Base-by-base conservation (phyloP, 805 yeast species). In the Barnettozyma wickerhamii region DNA sequence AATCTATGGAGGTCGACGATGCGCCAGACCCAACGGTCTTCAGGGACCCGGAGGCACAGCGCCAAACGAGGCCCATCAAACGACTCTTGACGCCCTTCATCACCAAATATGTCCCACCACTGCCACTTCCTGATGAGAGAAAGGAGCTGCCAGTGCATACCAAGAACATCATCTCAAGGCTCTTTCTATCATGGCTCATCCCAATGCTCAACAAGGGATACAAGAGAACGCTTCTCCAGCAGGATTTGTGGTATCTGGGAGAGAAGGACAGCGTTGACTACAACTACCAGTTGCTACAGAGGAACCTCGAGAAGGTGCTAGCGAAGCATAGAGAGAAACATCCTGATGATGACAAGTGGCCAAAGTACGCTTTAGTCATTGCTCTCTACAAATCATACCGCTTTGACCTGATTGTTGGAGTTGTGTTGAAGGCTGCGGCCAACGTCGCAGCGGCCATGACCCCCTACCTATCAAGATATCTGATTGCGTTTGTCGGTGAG, bases 161-260 rank as follows among this genome's bases (percentile, higher is more conserved):
- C 3, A 63, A 70, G 5, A 69, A 68, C 32, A 12, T 58, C 7
- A 38, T 77, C 10, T 66, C 70, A 12, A 62, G 60, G 43, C 30
- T 66, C 0, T 74, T 77, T 49, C 75, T 82, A 55, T 68, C 77
- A 72, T 84, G 90, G 89, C 60, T 84, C 37, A 50, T 61, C 10
- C 88, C 88, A 0, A 50, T 84, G 39, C 59, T 84, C 63, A 61
- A 60, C 13, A 70, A 70, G 4, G 91, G 93, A 3, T 84, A 84
- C 59, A 79, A 75, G 53, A 66, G 91, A 51, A 81, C 89, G 0
- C 56, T 84, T 33, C 72, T 71, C 33, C 79, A 81, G 5, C 69
- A 74, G 30, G 91, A 84, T 59, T 57, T 83, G 46, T 83, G 65
- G 55, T 48, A 45, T 10, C 53, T 76, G 46, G 71, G 66, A 18